Evolutionary conservation across 2,329 filamentous ascomycete genomes (phyloP).

Genomic region (Fusarium udum): DNA sequence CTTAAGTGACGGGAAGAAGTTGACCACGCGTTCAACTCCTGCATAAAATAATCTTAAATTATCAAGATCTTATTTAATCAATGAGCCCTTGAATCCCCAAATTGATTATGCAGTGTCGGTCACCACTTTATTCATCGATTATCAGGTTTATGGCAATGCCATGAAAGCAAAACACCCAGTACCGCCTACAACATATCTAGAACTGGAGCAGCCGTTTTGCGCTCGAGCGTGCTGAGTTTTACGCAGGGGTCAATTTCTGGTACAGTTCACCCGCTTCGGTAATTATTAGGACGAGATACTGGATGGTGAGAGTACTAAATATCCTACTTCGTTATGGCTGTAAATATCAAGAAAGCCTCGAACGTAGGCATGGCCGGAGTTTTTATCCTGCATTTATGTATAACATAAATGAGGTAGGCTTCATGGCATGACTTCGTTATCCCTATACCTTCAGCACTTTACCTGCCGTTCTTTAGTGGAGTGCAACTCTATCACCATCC

Average conservation of each 20-base stretch:
- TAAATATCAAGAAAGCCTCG: neutral
- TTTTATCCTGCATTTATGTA: neutral
- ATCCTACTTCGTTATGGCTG: neutral
- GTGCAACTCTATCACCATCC: constrained; percentile 5
- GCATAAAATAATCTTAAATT: neutral
- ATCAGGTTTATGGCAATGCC: neutral
- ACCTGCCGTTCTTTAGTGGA: neutral
- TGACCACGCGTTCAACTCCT: neutral
- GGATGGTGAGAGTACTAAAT: neutral
- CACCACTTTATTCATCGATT: constrained; percentile 9
- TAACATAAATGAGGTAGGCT: neutral
- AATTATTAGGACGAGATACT: neutral
- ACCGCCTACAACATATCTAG: neutral
- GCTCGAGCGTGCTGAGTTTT: neutral
- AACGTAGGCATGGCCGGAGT: neutral
- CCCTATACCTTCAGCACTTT: constrained; percentile 34
- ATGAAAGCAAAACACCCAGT: constrained; percentile 1
- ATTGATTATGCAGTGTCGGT: constrained; percentile 2
- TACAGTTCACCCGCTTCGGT: neutral
- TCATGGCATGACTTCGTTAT: constrained; percentile 5
- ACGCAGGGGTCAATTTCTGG: neutral
- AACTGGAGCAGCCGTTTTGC: neutral
- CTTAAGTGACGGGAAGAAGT: neutral
- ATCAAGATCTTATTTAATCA: constrained; percentile 4
- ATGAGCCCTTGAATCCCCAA: neutral